A percentile compares a stretch with the other conserved stretches of the same genome.
Conservation (phyloP, 2,329 filamentous ascomycete species). For the Aspergillus piperis region DNA sequence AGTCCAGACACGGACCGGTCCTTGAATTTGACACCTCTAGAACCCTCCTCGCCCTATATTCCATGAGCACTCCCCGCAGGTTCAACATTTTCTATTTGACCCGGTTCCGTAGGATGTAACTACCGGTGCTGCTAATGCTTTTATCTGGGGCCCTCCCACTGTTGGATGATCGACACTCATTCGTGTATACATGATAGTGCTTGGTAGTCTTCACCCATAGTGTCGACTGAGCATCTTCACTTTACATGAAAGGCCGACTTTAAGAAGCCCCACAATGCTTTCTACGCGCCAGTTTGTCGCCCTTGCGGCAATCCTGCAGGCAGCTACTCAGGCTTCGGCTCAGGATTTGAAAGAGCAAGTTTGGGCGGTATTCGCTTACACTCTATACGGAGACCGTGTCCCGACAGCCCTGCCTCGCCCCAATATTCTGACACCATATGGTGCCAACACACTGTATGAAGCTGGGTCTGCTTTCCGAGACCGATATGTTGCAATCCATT, state of each 20-base stretch:
- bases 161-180: neutral
- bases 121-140: neutral
- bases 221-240: conserved; percentile 13
- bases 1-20: conserved; percentile 7
- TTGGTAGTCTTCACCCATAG: conserved; percentile 6
- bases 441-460: conserved; percentile 55
- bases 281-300: neutral
- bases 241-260: neutral
- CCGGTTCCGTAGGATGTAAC: neutral
- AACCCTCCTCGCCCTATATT: conserved; percentile 11
- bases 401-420: conserved; percentile 44
- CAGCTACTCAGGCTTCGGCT: conserved; percentile 22
- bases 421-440: conserved; percentile 52
- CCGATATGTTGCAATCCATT: conserved; percentile 50
- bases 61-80: neutral
- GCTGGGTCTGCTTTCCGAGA: conserved; percentile 55
- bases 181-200: neutral
- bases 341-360: conserved; percentile 37
- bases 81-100: neutral
- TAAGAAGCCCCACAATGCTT: neutral
- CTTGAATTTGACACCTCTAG: conserved; percentile 5
- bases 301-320: conserved; percentile 18
- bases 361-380: conserved; percentile 56
- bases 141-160: neutral
- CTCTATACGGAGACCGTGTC: conserved; percentile 57